Evolutionary conservation across 1,284 basidiomycete species (phyloP).

Genomic region (Naganishia albida): DNA sequence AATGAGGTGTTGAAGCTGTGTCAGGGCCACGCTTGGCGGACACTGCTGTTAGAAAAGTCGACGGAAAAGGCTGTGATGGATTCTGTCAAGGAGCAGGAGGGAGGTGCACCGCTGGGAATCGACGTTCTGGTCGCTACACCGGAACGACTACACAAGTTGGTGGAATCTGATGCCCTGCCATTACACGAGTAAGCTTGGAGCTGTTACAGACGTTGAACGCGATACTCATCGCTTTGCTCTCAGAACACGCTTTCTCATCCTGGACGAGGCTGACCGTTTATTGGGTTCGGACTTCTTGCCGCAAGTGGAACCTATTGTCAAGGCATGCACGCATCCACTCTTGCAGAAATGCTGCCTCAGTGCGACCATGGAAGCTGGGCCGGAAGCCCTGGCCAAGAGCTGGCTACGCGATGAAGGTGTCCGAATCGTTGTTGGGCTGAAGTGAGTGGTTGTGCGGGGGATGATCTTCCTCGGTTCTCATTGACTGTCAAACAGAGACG

Average conservation of each 20-base stretch:
- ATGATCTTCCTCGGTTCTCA: conserved; percentile 5
- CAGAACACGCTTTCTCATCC: conserved; percentile 77
- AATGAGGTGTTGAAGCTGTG: conserved; percentile 80
- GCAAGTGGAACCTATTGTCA: conserved; percentile 85
- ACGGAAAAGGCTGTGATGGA: conserved; percentile 56
- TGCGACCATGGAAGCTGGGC: conserved; percentile 86
- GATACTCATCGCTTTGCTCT: conserved; percentile 11
- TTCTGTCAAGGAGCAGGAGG: conserved; percentile 40
- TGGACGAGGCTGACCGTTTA: conserved; percentile 90
- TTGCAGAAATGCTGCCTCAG: conserved; percentile 90
- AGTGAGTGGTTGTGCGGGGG: conserved; percentile 60
- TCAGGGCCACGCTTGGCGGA: conserved; percentile 78
- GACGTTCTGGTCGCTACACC: conserved; percentile 54
- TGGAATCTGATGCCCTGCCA: conserved; percentile 68
- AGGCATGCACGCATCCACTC: conserved; percentile 70
- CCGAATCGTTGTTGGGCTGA: conserved; percentile 88
- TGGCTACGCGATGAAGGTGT: conserved; percentile 77
- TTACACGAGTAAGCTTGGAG: conserved; percentile 65
- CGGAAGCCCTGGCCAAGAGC: conserved; percentile 81
- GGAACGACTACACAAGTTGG: conserved; percentile 57
- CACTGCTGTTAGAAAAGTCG: conserved; percentile 80
- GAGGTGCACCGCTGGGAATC: conserved; percentile 39
- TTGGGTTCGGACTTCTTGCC: conserved; percentile 83
- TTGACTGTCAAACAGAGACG: conserved; percentile 63
- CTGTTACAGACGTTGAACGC: neutral